Base-by-base conservation (phyloP, 768 basidiomycete genomes). In the Rhizopogon salebrosus region DNA sequence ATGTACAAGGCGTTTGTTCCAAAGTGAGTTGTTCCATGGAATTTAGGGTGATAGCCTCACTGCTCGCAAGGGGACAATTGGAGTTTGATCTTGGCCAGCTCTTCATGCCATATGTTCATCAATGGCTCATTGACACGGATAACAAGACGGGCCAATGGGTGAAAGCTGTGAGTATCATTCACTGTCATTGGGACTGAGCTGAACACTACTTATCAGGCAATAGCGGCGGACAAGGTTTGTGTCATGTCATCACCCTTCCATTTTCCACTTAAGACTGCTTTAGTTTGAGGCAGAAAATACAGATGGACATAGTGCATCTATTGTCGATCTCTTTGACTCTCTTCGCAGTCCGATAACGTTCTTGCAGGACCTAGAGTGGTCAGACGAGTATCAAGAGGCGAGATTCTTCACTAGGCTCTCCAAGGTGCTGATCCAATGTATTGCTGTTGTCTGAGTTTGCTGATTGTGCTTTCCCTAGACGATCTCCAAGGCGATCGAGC, bases 111-210 rank as follows among this genome's bases (percentile, higher is more conserved):
- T 92, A 92, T 65, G 90, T 98, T 7, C 77, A 82, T 6, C 83
- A 87, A 57, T 99, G 95, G 95, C 70, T 99, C 23, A 60, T 80
- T n/a, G 86, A 87, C 54, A 97, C 92, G 0, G 89, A 95, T 59
- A 82, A 75, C 53, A 95, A 92, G 75, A 98, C 95, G 7, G 79
- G 80, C 41, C 87, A 93, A 55, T 99, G 97, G 97, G 95, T 98
- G 5, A 82, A 94, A 65, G 85, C 87, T 55, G 91, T 92, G 57
- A 69, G 90, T 79, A 2, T 46, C 38, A 34, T 18, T 29, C 24
- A n/a, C 1, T 27, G 10, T 49, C 20, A 20, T 40, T 49, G 49
- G 13, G 20, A 18, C 31, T 55, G 24, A 55, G 35, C 55, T 54
- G 53, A 59, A 38, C 20, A 20, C 53, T 37, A 18, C 23, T 55